Evolutionary conservation across 305 asterid genomes (phyloP).

Genomic region (Coffea humblotiana): DNA sequence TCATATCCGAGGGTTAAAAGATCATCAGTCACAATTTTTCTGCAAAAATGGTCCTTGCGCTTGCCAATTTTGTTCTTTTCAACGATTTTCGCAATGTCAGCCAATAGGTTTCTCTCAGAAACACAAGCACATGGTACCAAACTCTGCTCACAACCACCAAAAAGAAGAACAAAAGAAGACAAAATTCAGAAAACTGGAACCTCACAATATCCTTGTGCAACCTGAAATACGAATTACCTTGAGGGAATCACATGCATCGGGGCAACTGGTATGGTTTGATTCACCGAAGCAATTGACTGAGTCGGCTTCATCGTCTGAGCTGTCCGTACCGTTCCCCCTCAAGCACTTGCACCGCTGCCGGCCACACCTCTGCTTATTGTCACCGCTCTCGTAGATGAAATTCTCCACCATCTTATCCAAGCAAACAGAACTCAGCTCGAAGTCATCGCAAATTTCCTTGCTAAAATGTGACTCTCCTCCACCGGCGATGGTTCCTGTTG

Average conservation of each 20-base stretch:
- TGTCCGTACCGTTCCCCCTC: slow-evolving; percentile 51
- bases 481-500: slow-evolving; percentile 22
- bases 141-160: slow-evolving; percentile 41
- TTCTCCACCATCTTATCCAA: slow-evolving; percentile 76
- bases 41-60: slow-evolving; percentile 49
- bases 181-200: slow-evolving; percentile 10
- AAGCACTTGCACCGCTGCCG: slow-evolving; percentile 62
- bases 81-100: slow-evolving; percentile 60
- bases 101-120: slow-evolving; percentile 64
- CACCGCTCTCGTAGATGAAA: slow-evolving; percentile 67
- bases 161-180: slow-evolving; percentile 13
- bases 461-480: slow-evolving; percentile 20
- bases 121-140: slow-evolving; percentile 51
- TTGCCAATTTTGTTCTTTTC: slow-evolving; percentile 54
- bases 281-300: slow-evolving; percentile 42
- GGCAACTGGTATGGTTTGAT: slow-evolving; percentile 22
- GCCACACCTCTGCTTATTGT: slow-evolving; percentile 51
- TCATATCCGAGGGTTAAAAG: slow-evolving; percentile 62
- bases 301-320: slow-evolving; percentile 68
- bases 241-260: slow-evolving; percentile 54
- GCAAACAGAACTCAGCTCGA: slow-evolving; percentile 79
- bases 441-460: slow-evolving; percentile 56
- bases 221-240: slow-evolving; percentile 39
- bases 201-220: background rate
- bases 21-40: slow-evolving; percentile 58